Percentiles rank a stretch among this genome's conserved stretches.
Conservation (phyloP, 345 rosid species). For the Citrus unshiu region DNA sequence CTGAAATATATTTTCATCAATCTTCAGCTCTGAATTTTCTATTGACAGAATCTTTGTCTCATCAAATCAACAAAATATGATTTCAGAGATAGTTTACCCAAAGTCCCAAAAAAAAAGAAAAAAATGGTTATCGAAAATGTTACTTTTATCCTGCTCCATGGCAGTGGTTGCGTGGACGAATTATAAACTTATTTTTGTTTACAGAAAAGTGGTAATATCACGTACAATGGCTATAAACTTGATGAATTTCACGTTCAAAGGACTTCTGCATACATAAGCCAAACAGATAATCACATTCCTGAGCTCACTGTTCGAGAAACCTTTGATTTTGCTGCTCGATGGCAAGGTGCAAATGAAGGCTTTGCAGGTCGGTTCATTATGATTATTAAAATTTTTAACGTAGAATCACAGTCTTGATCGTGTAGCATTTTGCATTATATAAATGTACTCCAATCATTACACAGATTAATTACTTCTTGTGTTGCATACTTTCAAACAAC, state of each 20-base stretch:
- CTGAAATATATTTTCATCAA: neutral
- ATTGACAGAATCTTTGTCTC: neutral
- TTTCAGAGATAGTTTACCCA: neutral
- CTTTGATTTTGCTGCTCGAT: conserved; percentile 88
- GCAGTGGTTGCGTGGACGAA: neutral
- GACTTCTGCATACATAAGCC: conserved; percentile 89
- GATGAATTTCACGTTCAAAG: conserved; percentile 70
- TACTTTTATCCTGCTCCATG: neutral
- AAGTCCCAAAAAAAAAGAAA: neutral
- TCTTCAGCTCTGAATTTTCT: neutral
- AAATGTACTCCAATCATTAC: neutral
- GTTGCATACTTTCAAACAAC: neutral
- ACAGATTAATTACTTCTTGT: neutral
- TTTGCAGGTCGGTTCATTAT: conserved; percentile 56
- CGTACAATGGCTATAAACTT: conserved; percentile 71
- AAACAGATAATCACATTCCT: conserved; percentile 83
- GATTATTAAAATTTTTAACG: neutral
- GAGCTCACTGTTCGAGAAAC: conserved; percentile 96
- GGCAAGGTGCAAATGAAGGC: conserved; percentile 83
- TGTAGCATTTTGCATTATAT: neutral
- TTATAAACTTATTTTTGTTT: neutral
- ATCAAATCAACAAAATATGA: neutral
- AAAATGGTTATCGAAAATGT: neutral
- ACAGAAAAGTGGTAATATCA: conserved; percentile 66
- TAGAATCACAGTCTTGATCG: neutral